Percentiles rank a stretch among this genome's conserved stretches.
These are phyloP conservation scores for Solanum chaucha DNA, from an alignment of 257 asterid species.

Conservation along the genomic window DNA sequence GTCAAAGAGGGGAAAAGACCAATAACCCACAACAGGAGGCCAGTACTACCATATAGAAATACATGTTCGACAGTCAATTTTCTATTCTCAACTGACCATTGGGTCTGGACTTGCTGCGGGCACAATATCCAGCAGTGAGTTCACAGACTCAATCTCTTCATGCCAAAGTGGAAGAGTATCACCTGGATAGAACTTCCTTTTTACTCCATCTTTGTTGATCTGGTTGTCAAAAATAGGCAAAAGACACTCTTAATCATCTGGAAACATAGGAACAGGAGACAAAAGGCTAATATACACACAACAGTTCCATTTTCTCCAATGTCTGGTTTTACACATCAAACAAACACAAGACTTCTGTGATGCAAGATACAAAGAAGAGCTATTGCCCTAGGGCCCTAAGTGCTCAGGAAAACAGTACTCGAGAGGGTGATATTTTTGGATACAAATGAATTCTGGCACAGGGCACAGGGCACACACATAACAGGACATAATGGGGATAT, in stretches of 20 bases:
- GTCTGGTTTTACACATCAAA: neutral
- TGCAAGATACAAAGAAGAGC: neutral
- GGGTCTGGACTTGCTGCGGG: constrained; percentile 46
- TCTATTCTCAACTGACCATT: constrained; percentile 31
- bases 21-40: neutral
- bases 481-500: neutral
- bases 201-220: constrained; percentile 61
- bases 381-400: neutral
- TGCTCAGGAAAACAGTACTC: neutral
- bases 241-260: neutral
- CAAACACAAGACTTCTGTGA: neutral
- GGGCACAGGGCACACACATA: neutral
- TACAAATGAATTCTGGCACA: neutral
- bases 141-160: constrained; percentile 61
- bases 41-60: neutral
- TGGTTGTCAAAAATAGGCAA: constrained; percentile 7
- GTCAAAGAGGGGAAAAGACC: neutral
- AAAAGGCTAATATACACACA: neutral
- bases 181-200: constrained; percentile 55
- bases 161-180: constrained; percentile 72
- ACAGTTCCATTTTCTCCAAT: neutral
- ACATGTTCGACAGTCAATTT: neutral
- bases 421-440: neutral
- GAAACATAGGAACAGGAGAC: neutral
- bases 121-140: constrained; percentile 52